phyloP scores from a whole-genome alignment of 2,329 filamentous ascomycete species.

The Ophiocordyceps robertsii region DNA sequence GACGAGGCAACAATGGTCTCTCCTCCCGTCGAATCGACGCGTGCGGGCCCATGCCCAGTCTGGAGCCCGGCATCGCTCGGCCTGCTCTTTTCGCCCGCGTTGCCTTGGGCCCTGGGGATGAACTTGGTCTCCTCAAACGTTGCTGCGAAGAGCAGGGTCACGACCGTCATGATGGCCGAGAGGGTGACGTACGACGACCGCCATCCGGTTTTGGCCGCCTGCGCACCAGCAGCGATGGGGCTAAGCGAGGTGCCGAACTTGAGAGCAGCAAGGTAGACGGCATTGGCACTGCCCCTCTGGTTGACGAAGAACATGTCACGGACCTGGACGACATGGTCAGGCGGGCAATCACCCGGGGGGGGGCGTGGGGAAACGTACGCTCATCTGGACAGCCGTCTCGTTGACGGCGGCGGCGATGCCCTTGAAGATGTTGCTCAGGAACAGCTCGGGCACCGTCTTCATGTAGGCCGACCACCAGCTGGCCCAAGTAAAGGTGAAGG shows the following conservation, averaged over 20 bases:
- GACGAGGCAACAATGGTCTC: neutral
- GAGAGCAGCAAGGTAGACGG: conserved; percentile 16
- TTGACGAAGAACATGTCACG: conserved; percentile 20
- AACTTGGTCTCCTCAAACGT: conserved; percentile 15
- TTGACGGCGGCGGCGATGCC: conserved; percentile 24
- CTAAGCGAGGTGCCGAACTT: conserved; percentile 16
- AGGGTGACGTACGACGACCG: conserved; percentile 12
- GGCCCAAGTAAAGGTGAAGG: conserved; percentile 7
- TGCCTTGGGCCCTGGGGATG: conserved; percentile 7
- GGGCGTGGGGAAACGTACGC: conserved; percentile 6
- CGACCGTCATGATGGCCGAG: neutral
- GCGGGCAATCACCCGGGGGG: neutral
- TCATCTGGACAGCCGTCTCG: conserved; percentile 24
- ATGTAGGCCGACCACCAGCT: conserved; percentile 11
- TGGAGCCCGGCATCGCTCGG: neutral
- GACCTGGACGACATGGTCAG: conserved; percentile 7
- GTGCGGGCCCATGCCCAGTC: neutral
- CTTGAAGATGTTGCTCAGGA: conserved; percentile 11
- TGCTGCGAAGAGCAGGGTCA: conserved; percentile 6
- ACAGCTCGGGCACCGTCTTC: conserved; percentile 9
- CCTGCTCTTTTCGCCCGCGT: neutral
- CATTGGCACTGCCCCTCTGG: conserved; percentile 16
- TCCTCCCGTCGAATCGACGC: neutral
- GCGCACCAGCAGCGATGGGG: conserved; percentile 16
- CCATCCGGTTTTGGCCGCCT: conserved; percentile 10